phyloP scores from a whole-genome alignment of 148 eudicot genomes.

The Beta vulgaris region DNA sequence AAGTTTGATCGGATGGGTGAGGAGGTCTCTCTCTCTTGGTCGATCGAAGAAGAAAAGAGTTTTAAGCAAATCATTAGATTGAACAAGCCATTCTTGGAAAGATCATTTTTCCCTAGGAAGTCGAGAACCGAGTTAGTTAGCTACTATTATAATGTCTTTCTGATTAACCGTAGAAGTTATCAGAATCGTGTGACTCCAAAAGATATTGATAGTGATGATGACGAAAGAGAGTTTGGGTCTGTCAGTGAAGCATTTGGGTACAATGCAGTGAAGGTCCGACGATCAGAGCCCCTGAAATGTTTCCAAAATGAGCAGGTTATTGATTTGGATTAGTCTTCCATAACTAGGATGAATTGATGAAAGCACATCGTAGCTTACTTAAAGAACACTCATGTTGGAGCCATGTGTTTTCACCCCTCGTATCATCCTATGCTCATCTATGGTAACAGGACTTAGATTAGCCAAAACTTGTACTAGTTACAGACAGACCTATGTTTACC shows the following conservation, averaged over 20 bases:
- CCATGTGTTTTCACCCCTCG: background rate
- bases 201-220: conserved; percentile 73
- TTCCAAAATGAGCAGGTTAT: conserved; percentile 45
- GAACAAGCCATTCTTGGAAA: conserved; percentile 28
- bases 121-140: conserved; percentile 57
- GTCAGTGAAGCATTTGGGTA: conserved; percentile 58
- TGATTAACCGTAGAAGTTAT: conserved; percentile 56
- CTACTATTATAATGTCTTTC: conserved; percentile 74
- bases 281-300: conserved; percentile 34
- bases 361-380: conserved; percentile 13
- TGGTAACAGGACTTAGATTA: background rate
- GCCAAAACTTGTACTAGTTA: conserved; percentile 3
- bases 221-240: conserved; percentile 60
- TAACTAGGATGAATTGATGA: conserved; percentile 6
- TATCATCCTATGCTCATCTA: background rate
- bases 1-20: conserved; percentile 77
- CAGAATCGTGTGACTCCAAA: conserved; percentile 80
- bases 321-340: conserved; percentile 35
- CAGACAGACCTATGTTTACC: conserved; percentile 3
- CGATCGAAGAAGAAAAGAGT: conserved; percentile 55
- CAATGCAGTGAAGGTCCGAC: conserved; percentile 35
- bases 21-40: conserved; percentile 85
- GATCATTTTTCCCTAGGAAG: conserved; percentile 47
- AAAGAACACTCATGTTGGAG: conserved; percentile 4
- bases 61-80: conserved; percentile 48